phyloP scores from a whole-genome alignment of 192 early-diverging fungal genomes.

The Entophlyctis luteolus region DNA sequence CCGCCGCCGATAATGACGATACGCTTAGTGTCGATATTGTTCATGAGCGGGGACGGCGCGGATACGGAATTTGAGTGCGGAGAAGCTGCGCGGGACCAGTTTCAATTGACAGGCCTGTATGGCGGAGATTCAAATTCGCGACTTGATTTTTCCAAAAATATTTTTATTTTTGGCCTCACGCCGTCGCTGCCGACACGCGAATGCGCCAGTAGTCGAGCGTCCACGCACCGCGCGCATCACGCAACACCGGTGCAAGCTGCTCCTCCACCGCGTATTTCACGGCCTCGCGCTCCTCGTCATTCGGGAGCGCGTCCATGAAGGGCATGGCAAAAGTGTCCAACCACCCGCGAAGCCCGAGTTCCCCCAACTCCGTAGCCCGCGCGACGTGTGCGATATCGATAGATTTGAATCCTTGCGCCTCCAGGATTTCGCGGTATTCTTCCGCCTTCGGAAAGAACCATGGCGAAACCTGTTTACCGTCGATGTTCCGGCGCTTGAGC shows the following conservation, averaged over 20 bases:
- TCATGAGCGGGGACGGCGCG: no score
- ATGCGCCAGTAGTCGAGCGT: constrained; percentile 33
- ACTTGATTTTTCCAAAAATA: no score
- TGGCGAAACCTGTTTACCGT: constrained; percentile 9
- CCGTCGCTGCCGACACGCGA: constrained; percentile 18
- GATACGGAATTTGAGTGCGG: no score
- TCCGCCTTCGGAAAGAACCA: constrained; percentile 35
- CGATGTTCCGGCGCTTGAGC: constrained; percentile 11
- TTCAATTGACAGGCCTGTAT: no score
- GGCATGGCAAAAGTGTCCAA: constrained; percentile 64
- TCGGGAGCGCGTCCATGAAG: constrained; percentile 48
- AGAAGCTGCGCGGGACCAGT: no score
- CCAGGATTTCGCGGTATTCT: constrained; percentile 49
- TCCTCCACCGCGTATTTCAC: constrained; percentile 29
- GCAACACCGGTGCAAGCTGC: constrained; percentile 26
- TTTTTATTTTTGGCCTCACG: no score
- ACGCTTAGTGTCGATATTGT: no score
- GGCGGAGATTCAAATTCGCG: no score
- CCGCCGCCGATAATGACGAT: constrained; percentile 50
- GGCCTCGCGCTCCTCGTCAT: constrained; percentile 6
- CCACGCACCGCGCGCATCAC: constrained; percentile 33
- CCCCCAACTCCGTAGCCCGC: constrained; percentile 46
- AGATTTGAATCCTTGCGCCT: constrained; percentile 48
- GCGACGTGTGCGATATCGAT: constrained; percentile 45
- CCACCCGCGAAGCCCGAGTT: constrained; percentile 56